A percentile compares a stretch with the other conserved stretches of the same genome.
Evolutionary conservation across 1,284 basidiomycete species (phyloP).

Genomic region (Kwoniella shivajii): DNA sequence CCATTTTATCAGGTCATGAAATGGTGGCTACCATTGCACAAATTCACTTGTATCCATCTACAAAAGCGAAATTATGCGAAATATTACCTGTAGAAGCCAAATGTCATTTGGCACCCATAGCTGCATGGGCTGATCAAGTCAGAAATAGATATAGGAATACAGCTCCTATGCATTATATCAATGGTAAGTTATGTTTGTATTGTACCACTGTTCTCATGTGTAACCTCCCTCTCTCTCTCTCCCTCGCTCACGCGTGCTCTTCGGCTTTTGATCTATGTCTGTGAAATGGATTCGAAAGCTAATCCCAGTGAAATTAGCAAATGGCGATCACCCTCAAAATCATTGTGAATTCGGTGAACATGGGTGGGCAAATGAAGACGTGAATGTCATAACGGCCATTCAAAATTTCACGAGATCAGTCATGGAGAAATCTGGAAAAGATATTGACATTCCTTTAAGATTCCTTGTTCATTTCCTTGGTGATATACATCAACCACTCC

Average conservation of each 20-base stretch:
- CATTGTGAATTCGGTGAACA: slow-evolving; percentile 73
- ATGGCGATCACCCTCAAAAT: slow-evolving; percentile 69
- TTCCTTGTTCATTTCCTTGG: slow-evolving; percentile 90
- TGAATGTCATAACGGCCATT: slow-evolving; percentile 74
- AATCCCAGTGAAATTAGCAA: slow-evolving; percentile 27
- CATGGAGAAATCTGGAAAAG: slow-evolving; percentile 38
- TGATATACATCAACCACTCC: slow-evolving; percentile 88
- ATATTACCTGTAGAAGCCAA: slow-evolving; percentile 62
- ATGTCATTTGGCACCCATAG: slow-evolving; percentile 78
- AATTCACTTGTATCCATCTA: slow-evolving; percentile 77
- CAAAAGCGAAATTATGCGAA: slow-evolving; percentile 67
- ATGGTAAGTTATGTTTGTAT: slow-evolving; percentile 43
- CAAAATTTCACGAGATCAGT: slow-evolving; percentile 65
- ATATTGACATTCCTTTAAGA: slow-evolving; percentile 66
- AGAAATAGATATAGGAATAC: slow-evolving; percentile 55
- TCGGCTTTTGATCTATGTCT: neutral
- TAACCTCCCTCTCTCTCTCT: neutral
- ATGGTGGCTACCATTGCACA: slow-evolving; percentile 91
- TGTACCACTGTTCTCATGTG: neutral
- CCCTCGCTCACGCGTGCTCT: neutral
- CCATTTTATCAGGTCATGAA: slow-evolving; percentile 67
- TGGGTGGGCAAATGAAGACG: slow-evolving; percentile 70
- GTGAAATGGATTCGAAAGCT: neutral
- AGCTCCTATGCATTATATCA: slow-evolving; percentile 58
- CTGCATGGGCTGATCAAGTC: slow-evolving; percentile 81